A percentile compares a stretch with the other conserved stretches of the same genome.
phyloP scores from a whole-genome alignment of 306 rosid species.

The Psophocarpus tetragonolobus region DNA sequence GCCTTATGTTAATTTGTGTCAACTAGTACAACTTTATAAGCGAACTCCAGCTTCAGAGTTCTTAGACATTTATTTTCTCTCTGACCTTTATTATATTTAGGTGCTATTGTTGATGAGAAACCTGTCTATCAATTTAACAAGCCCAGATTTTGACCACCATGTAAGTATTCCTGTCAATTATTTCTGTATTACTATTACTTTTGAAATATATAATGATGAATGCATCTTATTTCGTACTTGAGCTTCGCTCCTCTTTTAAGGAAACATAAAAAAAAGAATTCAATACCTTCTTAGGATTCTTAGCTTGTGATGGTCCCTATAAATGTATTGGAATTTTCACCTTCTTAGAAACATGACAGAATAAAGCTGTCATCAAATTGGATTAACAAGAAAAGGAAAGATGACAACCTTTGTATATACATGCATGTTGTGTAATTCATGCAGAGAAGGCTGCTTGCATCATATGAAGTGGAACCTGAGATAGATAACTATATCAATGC shows the following conservation, averaged over 20 bases:
- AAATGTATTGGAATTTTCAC: neutral
- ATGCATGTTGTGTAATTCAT: constrained; percentile 28
- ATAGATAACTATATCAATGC: constrained; percentile 30
- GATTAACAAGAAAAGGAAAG: constrained; percentile 2
- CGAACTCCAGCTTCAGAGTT: constrained; percentile 1
- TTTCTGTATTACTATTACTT: constrained; percentile 21
- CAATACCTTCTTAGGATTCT: neutral
- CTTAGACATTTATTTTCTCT: neutral
- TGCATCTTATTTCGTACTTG: constrained; percentile 20
- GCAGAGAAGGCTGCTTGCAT: constrained; percentile 78
- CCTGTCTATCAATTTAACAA: constrained; percentile 78
- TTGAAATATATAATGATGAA: neutral
- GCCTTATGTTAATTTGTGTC: neutral
- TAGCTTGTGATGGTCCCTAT: constrained; percentile 46
- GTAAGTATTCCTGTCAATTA: constrained; percentile 53
- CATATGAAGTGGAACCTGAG: constrained; percentile 54
- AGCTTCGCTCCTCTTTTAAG: neutral
- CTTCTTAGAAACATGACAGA: neutral
- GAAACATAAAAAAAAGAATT: neutral
- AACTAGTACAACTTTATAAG: neutral
- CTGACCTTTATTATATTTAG: constrained; percentile 45
- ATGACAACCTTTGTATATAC: neutral
- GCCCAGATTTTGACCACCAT: constrained; percentile 93
- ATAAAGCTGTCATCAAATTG: constrained; percentile 4
- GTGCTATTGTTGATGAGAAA: constrained; percentile 95